Evolutionary conservation across 192 early-diverging fungal species (phyloP).

Genomic region (Pilaira anomala): DNA sequence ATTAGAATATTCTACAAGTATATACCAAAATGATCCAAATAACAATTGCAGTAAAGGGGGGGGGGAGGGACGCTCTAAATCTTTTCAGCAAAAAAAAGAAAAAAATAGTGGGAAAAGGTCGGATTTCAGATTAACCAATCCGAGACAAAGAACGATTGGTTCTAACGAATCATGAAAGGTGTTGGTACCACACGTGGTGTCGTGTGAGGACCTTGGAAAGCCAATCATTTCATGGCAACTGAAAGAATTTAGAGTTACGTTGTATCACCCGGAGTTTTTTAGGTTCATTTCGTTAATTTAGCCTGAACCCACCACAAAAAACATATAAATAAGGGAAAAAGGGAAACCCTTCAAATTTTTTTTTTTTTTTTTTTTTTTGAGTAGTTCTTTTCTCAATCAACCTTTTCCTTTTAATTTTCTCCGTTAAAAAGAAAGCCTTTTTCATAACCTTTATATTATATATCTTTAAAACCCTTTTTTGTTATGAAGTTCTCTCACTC

Average conservation of each 20-base stretch:
- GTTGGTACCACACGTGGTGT: conserved; percentile 15
- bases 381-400: conserved; percentile 1
- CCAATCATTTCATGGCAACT: neutral
- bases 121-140: too few species aligned
- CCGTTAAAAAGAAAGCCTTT: too few species aligned
- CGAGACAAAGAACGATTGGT: too few species aligned
- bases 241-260: neutral
- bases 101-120: too few species aligned
- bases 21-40: too few species aligned
- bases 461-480: too few species aligned
- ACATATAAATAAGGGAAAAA: conserved; percentile 3
- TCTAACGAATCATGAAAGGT: too few species aligned
- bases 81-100: too few species aligned
- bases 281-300: conserved; percentile 3
- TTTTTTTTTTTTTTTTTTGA: too few species aligned
- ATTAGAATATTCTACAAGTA: too few species aligned
- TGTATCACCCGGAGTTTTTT: neutral
- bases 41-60: too few species aligned
- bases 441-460: neutral
- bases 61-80: too few species aligned
- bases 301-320: neutral
- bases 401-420: conserved; percentile 5
- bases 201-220: conserved; percentile 7
- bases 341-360: conserved; percentile 4
- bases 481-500: conserved; percentile 92